Conservation (phyloP, 2,329 filamentous ascomycete genomes). For the Raffaelea deltoideospora region DNA sequence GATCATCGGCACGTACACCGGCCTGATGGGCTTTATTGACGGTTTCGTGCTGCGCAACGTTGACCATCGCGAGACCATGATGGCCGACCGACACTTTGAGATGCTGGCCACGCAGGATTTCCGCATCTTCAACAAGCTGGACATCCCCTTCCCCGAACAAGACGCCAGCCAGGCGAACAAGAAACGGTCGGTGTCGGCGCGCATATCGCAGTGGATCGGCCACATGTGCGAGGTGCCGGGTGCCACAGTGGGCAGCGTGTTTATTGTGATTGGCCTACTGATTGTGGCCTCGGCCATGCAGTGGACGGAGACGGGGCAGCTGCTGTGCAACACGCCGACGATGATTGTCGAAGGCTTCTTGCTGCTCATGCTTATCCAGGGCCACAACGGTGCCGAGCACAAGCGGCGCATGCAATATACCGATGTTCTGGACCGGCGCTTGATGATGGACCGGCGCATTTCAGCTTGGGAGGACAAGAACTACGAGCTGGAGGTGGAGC, state of each 20-base stretch:
- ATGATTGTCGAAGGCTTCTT: conserved; percentile 16
- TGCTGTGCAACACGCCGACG: conserved; percentile 17
- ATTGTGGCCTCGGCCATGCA: conserved; percentile 12
- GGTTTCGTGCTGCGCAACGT: conserved; percentile 30
- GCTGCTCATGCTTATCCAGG: conserved; percentile 12
- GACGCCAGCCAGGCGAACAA: not conserved
- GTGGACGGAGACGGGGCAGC: conserved; percentile 16
- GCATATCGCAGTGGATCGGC: conserved; percentile 12
- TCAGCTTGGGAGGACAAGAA: conserved; percentile 6
- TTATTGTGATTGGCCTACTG: conserved; percentile 10
- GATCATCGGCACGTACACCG: conserved; percentile 30
- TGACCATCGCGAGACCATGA: conserved; percentile 14
- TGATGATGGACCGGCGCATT: conserved; percentile 12
- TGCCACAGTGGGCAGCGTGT: conserved; percentile 10
- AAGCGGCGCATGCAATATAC: conserved; percentile 12
- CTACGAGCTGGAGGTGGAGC: conserved; percentile 6
- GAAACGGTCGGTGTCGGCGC: conserved; percentile 7
- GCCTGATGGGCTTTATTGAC: conserved; percentile 27
- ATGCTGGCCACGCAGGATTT: conserved; percentile 9
- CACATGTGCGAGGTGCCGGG: conserved; percentile 7
- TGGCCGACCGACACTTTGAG: conserved; percentile 12
- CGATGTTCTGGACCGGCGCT: conserved; percentile 13
- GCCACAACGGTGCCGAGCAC: conserved; percentile 13
- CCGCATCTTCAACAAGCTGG: conserved; percentile 10
- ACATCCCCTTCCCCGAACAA: conserved; percentile 8